These are phyloP conservation scores for Sparassis latifolia DNA, from an alignment of 1,284 basidiomycete species.

Conservation along the genomic window DNA sequence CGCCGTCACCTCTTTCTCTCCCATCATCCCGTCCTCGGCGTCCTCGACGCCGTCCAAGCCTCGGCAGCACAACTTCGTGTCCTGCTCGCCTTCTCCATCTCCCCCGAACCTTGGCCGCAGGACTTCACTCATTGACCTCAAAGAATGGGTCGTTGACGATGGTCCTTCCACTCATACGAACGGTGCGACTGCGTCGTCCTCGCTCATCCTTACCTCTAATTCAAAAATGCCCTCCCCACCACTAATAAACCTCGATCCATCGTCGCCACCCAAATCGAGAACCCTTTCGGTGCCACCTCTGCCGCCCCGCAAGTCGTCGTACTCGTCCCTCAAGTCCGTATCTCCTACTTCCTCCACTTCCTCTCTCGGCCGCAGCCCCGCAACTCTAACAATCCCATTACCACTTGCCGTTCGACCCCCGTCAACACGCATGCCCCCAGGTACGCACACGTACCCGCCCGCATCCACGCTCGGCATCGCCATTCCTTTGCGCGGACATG, in stretches of 20 bases:
- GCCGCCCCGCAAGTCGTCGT: slow-evolving; percentile 60
- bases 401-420: slow-evolving; percentile 21
- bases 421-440: slow-evolving; percentile 21
- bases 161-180: slow-evolving; percentile 23
- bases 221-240: slow-evolving; percentile 26
- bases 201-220: slow-evolving; percentile 4
- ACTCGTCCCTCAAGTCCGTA: slow-evolving; percentile 39
- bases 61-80: slow-evolving; percentile 9
- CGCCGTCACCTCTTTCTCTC: slow-evolving; percentile 23
- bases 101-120: slow-evolving; percentile 48
- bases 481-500: slow-evolving; percentile 39
- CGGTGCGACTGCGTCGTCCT: background rate
- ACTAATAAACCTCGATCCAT: slow-evolving; percentile 51
- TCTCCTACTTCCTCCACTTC: slow-evolving; percentile 27
- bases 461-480: slow-evolving; percentile 29
- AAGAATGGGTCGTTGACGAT: slow-evolving; percentile 70
- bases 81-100: slow-evolving; percentile 42
- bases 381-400: background rate
- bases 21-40: slow-evolving; percentile 24
- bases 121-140: slow-evolving; percentile 63
- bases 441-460: slow-evolving; percentile 47
- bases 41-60: slow-evolving; percentile 14
- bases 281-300: slow-evolving; percentile 40
- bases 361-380: slow-evolving; percentile 18
- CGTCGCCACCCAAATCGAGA: slow-evolving; percentile 15